Evolutionary conservation across 768 basidiomycete species (phyloP), one percentile per base, ranked within the genome.

Genomic region (Lyophyllum semitale): DNA sequence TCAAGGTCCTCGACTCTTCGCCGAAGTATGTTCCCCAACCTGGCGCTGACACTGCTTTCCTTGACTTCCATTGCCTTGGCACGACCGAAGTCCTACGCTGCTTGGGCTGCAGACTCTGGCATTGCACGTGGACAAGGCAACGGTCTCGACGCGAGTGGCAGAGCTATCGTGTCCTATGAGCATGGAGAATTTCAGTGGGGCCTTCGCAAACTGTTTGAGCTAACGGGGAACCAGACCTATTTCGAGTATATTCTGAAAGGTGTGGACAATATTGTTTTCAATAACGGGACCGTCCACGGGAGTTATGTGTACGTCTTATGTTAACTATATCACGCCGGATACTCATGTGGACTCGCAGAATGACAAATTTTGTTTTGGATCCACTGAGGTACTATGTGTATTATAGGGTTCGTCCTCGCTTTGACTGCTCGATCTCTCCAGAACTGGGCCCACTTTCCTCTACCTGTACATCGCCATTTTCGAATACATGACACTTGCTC

Each of bases 71-170:
- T 26, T 18, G 51, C 48, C 20, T 25, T 27, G 12, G 74, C 73
- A 18, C 66, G 69, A 1, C 74, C 72, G 17, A 25, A 54, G 2
- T 79, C 77, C 13, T 75, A 78, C 46, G 76, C 77, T 6, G 65
- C 71, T 5, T 81, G 77, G 77, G 77, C 77, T 8, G 78, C 77
- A 5, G 75, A 79, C 51, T 79, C 77, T 1, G 75, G 69, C 1
- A 79, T 81, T 53, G 59, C 68, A 25, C 70, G 78, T 7, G 66
- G 67, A 1, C 78, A 81, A 62, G 78, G 78, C 2, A 76, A 78
- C 61, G 77, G 78, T 4, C 63, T 77, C 8, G 65, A 63, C 23
- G 51, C 71, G 0, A 63, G 54, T 23, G 75, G 75, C 18, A 66
- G 50, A 5, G 66, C 78, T 0, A 55, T 65, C 5, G 77, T 78